phyloP scores from a whole-genome alignment of 2,329 filamentous ascomycete species.

The Plenodomus tracheiphilus region DNA sequence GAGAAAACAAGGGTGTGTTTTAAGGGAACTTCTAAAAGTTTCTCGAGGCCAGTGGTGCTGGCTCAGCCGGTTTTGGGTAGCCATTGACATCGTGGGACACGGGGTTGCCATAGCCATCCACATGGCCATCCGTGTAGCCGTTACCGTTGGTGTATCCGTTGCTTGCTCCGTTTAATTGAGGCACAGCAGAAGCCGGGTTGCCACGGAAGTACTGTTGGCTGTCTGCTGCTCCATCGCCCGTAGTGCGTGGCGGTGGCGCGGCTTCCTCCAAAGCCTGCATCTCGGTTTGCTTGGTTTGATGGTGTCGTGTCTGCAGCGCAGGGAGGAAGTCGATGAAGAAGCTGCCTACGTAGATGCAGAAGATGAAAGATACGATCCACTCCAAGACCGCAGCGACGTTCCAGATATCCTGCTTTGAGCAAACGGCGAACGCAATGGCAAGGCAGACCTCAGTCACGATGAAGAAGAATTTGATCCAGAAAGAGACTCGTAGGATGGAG shows the following conservation, averaged over 20 bases:
- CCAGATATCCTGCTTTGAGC: slow-evolving; percentile 53
- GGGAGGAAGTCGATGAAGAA: slow-evolving; percentile 89
- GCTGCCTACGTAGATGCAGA: slow-evolving; percentile 83
- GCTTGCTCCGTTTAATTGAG: slow-evolving; percentile 11
- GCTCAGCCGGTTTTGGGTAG: slow-evolving; percentile 22
- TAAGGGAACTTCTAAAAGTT: slow-evolving; percentile 41
- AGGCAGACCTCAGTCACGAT: slow-evolving; percentile 78
- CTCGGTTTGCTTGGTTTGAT: slow-evolving; percentile 41
- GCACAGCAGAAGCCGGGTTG: slow-evolving; percentile 11
- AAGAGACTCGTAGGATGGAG: slow-evolving; percentile 73
- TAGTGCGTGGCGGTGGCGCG: slow-evolving; percentile 2
- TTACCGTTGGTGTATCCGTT: slow-evolving; percentile 18
- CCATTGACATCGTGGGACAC: slow-evolving; percentile 11
- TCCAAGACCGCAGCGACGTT: slow-evolving; percentile 79
- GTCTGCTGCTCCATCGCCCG: slow-evolving; percentile 31
- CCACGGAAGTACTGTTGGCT: slow-evolving; percentile 34
- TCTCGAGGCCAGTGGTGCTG: slow-evolving; percentile 25
- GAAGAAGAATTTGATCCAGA: slow-evolving; percentile 86
- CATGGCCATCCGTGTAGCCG: slow-evolving; percentile 22
- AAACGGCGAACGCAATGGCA: slow-evolving; percentile 71
- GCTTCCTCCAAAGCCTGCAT: slow-evolving; percentile 38
- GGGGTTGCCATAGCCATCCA: slow-evolving; percentile 14
- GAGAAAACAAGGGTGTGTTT: slow-evolving; percentile 1
- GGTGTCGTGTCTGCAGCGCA: slow-evolving; percentile 64
- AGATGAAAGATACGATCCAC: slow-evolving; percentile 78